A percentile compares a stretch with the other conserved stretches of the same genome.
Evolutionary conservation across 352 stramenopile genomes (phyloP).

Genomic region (Phytophthora kernoviae): DNA sequence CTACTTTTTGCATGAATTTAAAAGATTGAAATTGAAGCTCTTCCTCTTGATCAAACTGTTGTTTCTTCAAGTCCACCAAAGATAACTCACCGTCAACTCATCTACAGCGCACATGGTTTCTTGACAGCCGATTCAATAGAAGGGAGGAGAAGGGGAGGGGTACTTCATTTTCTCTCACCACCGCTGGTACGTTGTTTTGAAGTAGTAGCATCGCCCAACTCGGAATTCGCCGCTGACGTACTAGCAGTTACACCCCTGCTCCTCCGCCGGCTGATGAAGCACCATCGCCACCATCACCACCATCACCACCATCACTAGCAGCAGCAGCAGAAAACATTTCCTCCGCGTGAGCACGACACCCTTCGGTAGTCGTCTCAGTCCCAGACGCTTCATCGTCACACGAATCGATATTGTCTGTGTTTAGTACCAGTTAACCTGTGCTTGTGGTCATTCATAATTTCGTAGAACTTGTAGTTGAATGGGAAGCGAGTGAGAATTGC

Average conservation of each 20-base stretch:
- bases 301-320: no score
- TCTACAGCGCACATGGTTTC: background rate
- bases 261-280: background rate
- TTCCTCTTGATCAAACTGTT: conserved; percentile 9
- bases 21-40: conserved; percentile 7
- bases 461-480: conserved; percentile 19
- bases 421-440: conserved; percentile 5
- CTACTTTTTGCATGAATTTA: conserved; percentile 2
- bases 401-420: background rate
- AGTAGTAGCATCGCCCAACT: no score
- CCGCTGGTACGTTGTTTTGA: background rate
- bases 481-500: conserved; percentile 15
- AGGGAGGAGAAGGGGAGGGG: no score
- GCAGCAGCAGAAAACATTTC: no score
- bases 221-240: no score
- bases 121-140: conserved; percentile 4
- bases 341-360: no score
- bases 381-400: no score
- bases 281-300: background rate
- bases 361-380: no score
- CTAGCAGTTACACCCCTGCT: background rate
- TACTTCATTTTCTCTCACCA: background rate
- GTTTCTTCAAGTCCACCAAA: conserved; percentile 2
- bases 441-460: conserved; percentile 18
- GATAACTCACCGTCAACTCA: background rate